Percentiles rank a stretch among this genome's conserved stretches.
Conservation (phyloP, 2,329 filamentous ascomycete species). For the Arthrobotrys sphaeroides region DNA sequence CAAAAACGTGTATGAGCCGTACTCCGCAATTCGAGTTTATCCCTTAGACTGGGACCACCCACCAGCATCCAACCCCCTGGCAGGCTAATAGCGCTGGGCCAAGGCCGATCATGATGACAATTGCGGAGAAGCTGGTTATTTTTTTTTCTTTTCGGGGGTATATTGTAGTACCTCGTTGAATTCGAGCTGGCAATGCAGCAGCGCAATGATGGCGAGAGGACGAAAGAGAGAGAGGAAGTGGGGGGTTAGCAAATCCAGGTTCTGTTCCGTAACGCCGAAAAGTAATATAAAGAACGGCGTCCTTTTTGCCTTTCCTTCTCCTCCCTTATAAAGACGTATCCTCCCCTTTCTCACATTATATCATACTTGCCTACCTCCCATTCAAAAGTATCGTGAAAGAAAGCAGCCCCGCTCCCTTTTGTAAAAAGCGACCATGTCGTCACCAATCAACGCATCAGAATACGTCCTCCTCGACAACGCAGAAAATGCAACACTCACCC, state of each 20-base stretch:
- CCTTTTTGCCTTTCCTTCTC: background rate
- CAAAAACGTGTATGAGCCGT: conserved; percentile 36
- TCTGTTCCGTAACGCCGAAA: background rate
- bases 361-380: background rate
- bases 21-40: conserved; percentile 44
- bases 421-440: conserved; percentile 36
- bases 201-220: background rate
- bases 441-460: conserved; percentile 38
- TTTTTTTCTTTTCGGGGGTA: background rate
- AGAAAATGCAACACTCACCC: conserved; percentile 38
- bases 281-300: background rate
- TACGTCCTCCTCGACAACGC: conserved; percentile 42
- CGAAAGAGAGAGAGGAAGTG: background rate
- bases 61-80: conserved; percentile 11
- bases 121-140: conserved; percentile 34
- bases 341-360: background rate
- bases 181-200: no score
- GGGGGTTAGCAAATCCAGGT: background rate
- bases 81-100: conserved; percentile 22
- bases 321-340: background rate
- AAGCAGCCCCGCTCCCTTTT: background rate
- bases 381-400: no score
- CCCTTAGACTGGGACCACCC: background rate
- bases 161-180: no score
- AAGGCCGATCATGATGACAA: conserved; percentile 41